A percentile compares a stretch with the other conserved stretches of the same genome.
Evolutionary conservation across 306 rosid genomes (phyloP).

Genomic region (Lotus japonicus): DNA sequence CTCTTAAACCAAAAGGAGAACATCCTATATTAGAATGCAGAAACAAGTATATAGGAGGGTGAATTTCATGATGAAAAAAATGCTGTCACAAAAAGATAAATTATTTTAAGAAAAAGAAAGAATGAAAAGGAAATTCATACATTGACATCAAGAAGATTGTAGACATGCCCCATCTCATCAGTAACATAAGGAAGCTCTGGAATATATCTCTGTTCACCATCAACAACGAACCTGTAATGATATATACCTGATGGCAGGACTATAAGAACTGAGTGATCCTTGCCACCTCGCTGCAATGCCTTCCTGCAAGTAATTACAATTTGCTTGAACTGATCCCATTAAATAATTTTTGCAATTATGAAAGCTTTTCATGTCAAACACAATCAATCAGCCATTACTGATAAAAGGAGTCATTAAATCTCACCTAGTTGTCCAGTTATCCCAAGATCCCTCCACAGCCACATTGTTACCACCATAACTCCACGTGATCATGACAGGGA

Average conservation of each 20-base stretch:
- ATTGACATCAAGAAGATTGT: constrained; percentile 78
- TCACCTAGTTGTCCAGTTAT: constrained; percentile 83
- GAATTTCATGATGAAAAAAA: neutral
- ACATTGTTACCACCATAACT: constrained; percentile 64
- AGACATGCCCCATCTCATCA: constrained; percentile 71
- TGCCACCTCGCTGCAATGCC: constrained; percentile 72
- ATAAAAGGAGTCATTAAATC: constrained; percentile 12
- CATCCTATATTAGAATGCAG: neutral
- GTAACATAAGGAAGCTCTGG: constrained; percentile 73
- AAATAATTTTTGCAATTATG: constrained; percentile 2
- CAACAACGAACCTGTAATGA: constrained; percentile 83
- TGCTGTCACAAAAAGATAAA: neutral
- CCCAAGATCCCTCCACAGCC: constrained; percentile 92
- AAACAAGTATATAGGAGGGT: neutral
- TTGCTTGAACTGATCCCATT: neutral
- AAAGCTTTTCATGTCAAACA: constrained; percentile 5
- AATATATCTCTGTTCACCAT: constrained; percentile 65
- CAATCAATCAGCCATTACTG: neutral
- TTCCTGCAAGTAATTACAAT: constrained; percentile 47
- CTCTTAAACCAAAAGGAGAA: neutral
- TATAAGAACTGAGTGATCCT: constrained; percentile 63
- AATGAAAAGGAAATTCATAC: constrained; percentile 36
- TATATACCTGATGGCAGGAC: constrained; percentile 79
- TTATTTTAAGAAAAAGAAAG: neutral
- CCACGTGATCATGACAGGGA: constrained; percentile 83